Evolutionary conservation across 495 filamentous ascomycete species (phyloP).

Genomic region (Cercophora sp.): DNA sequence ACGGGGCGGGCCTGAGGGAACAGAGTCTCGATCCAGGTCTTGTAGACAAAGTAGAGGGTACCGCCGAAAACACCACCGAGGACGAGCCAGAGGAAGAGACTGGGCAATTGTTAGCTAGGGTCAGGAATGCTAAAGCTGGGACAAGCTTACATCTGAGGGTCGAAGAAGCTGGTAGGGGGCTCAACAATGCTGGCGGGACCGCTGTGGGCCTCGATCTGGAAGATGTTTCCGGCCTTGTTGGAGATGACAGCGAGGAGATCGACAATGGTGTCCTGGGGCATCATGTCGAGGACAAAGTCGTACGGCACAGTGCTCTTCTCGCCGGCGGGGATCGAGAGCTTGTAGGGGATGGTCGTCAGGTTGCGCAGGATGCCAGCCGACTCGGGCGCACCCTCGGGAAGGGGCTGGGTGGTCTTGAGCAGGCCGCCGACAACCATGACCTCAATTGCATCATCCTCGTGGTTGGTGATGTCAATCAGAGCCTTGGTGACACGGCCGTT

Average conservation of each 20-base stretch:
- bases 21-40: conserved; percentile 92
- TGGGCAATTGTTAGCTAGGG: conserved; percentile 38
- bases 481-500: conserved; percentile 87
- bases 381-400: conserved; percentile 49
- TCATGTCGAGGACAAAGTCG: conserved; percentile 85
- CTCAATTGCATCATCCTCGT: conserved; percentile 70
- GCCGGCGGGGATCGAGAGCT: conserved; percentile 71
- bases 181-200: conserved; percentile 87
- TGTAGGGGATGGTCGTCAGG: conserved; percentile 71
- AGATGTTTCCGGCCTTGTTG: conserved; percentile 60
- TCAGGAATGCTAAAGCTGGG: conserved; percentile 1
- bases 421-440: conserved; percentile 76
- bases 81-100: conserved; percentile 96
- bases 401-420: conserved; percentile 54
- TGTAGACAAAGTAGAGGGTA: conserved; percentile 93
- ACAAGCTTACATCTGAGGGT: conserved; percentile 83
- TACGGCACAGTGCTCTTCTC: conserved; percentile 73
- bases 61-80: conserved; percentile 72
- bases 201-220: conserved; percentile 78
- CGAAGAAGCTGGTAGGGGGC: conserved; percentile 85
- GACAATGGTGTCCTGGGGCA: conserved; percentile 82
- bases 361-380: conserved; percentile 67
- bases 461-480: conserved; percentile 76
- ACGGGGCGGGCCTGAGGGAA: conserved; percentile 86
- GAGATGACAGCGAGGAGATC: conserved; percentile 68